Evolutionary conservation across 495 filamentous ascomycete species (phyloP).

Genomic region (Aspergillus coremiiformis): DNA sequence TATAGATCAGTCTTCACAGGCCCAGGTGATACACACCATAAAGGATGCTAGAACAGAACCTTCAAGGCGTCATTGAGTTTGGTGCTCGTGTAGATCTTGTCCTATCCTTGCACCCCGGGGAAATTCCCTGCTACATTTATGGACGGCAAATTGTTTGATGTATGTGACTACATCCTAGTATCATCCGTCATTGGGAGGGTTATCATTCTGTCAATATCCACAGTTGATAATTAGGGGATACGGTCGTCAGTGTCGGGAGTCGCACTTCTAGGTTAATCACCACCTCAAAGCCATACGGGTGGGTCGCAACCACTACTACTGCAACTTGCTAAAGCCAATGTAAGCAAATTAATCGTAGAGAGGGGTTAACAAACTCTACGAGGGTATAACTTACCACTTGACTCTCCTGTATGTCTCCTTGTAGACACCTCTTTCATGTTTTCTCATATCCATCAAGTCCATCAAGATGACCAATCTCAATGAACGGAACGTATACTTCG

Average conservation of each 20-base stretch:
- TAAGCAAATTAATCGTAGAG: not conserved
- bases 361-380: not conserved
- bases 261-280: not conserved
- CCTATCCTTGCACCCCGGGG: not conserved
- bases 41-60: not conserved
- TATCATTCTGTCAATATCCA: not conserved
- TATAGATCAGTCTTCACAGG: conserved; percentile 5
- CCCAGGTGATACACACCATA: not conserved
- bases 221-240: not conserved
- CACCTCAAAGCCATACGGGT: not conserved
- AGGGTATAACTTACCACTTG: not conserved
- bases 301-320: not conserved
- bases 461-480: conserved; percentile 34
- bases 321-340: not conserved
- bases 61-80: not conserved
- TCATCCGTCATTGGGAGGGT: not conserved
- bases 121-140: not conserved
- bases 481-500: conserved; percentile 48
- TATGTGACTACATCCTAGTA: not conserved
- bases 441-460: not conserved
- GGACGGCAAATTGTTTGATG: not conserved
- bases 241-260: not conserved
- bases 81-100: not conserved
- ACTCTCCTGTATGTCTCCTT: not conserved
- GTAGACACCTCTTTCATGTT: not conserved